These are phyloP conservation scores for Candida easanensis DNA, from an alignment of 805 yeast genomes.

Conservation along the genomic window DNA sequence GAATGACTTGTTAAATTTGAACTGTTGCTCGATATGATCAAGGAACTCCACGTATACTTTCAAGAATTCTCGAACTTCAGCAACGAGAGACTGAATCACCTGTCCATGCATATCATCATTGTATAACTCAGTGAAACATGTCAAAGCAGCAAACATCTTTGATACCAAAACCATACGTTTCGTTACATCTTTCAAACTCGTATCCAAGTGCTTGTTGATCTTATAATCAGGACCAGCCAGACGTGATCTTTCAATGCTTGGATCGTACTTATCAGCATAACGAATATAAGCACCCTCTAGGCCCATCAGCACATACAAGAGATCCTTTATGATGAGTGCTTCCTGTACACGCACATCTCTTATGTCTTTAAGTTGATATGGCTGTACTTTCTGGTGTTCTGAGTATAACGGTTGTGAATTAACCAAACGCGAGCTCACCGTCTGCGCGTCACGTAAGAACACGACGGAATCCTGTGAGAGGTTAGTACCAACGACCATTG, in stretches of 20 bases:
- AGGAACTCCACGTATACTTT: constrained; percentile 34
- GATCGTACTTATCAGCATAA: constrained; percentile 60
- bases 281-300: constrained; percentile 76
- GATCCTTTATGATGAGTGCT: constrained; percentile 66
- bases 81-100: constrained; percentile 71
- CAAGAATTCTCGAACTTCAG: constrained; percentile 48
- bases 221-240: constrained; percentile 73
- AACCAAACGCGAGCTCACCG: constrained; percentile 30
- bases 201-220: constrained; percentile 69
- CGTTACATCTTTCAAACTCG: constrained; percentile 68
- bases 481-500: background rate
- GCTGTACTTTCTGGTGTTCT: constrained; percentile 33
- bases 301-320: constrained; percentile 65
- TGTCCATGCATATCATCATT: constrained; percentile 58
- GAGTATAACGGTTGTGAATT: constrained; percentile 35
- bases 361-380: constrained; percentile 46
- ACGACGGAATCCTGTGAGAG: constrained; percentile 25
- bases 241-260: constrained; percentile 36
- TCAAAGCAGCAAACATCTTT: constrained; percentile 56
- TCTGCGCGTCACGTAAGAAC: constrained; percentile 21
- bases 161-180: constrained; percentile 61
- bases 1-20: constrained; percentile 45
- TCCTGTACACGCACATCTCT: constrained; percentile 62
- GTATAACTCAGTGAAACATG: constrained; percentile 59
- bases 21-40: constrained; percentile 50